Evolutionary conservation across 768 basidiomycete species (phyloP).

Genomic region (Austroboletus festivus): DNA sequence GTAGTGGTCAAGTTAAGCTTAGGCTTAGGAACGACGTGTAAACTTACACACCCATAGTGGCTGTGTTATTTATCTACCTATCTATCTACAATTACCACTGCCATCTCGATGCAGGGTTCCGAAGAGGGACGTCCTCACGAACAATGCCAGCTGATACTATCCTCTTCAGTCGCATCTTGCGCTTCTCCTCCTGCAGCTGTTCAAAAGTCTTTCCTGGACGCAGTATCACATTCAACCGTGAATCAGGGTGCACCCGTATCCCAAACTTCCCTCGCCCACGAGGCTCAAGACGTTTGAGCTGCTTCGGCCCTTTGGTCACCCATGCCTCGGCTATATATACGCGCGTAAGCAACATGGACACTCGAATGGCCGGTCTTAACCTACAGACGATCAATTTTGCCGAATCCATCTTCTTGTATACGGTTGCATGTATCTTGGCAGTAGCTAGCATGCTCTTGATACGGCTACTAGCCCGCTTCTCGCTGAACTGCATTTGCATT

Average conservation of each 20-base stretch:
- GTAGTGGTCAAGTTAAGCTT: constrained; percentile 23
- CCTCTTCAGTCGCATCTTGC: constrained; percentile 64
- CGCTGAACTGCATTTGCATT: constrained; percentile 93
- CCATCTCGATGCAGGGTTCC: constrained; percentile 72
- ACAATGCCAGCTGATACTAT: constrained; percentile 79
- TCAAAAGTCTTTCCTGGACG: constrained; percentile 78
- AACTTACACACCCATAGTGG: neutral
- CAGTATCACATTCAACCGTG: constrained; percentile 72
- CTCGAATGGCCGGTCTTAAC: constrained; percentile 31
- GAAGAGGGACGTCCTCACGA: constrained; percentile 75
- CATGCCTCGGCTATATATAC: constrained; percentile 75
- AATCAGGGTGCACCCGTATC: constrained; percentile 69
- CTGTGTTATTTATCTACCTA: constrained; percentile 7
- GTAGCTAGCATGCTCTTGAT: constrained; percentile 87
- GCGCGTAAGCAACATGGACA: constrained; percentile 1
- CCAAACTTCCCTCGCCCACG: constrained; percentile 82
- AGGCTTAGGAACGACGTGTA: constrained; percentile 20
- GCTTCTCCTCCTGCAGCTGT: constrained; percentile 60
- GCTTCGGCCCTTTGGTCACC: constrained; percentile 81
- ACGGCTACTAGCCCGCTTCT: constrained; percentile 83
- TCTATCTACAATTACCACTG: constrained; percentile 54
- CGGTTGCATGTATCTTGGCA: constrained; percentile 79
- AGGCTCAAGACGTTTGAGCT: constrained; percentile 67
- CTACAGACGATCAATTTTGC: constrained; percentile 77
- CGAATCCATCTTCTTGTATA: constrained; percentile 71